Conservation (phyloP, 2,329 filamentous ascomycete species). For the Chaetomium strumarium region DNA sequence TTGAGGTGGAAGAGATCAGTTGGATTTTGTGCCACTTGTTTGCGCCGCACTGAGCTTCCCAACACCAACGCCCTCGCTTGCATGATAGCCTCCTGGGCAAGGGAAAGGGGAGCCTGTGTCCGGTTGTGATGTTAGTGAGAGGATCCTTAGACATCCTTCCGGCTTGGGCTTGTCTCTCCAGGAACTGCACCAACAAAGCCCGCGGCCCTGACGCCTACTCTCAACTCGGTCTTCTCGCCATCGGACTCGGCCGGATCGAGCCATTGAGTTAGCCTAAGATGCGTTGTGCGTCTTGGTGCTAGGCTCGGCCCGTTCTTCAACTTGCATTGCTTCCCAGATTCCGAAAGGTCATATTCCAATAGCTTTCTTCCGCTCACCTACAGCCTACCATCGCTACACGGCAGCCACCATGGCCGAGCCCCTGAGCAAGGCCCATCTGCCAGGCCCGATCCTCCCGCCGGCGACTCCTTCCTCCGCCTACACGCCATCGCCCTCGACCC, state of each 20-base stretch:
- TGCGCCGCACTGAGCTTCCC: constrained; percentile 4
- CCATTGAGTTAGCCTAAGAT: neutral
- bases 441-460: neutral
- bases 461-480: constrained; percentile 3
- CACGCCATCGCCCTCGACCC: neutral
- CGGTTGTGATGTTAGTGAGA: neutral
- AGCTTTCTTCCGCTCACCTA: neutral
- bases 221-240: neutral
- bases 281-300: neutral
- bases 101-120: neutral
- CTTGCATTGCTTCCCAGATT: neutral
- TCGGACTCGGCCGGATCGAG: neutral
- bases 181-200: neutral
- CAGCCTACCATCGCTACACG: neutral
- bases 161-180: neutral
- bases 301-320: neutral
- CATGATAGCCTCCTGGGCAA: neutral
- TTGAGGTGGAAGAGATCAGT: neutral
- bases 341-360: neutral
- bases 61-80: neutral
- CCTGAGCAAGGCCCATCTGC: neutral
- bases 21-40: neutral
- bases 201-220: neutral
- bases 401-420: constrained; percentile 5
- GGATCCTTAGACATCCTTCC: neutral